Evolutionary conservation across 305 asterid genomes (phyloP).

Genomic region (Ilex paraguariensis): DNA sequence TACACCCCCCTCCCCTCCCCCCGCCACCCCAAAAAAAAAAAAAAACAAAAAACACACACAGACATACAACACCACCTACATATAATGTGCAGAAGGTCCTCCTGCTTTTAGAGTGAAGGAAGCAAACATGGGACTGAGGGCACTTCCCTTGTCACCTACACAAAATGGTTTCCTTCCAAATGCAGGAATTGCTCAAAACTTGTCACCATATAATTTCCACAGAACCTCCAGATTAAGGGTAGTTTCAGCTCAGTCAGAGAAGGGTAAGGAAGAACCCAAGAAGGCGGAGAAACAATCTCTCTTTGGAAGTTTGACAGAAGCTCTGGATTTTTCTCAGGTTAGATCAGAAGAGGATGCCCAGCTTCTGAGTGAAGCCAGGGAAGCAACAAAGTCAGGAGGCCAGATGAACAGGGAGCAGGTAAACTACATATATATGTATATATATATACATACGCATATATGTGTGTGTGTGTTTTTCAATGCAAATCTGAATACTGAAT

Average conservation of each 20-base stretch:
- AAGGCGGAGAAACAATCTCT: conserved; percentile 41
- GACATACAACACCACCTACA: background rate
- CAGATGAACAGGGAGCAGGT: conserved; percentile 81
- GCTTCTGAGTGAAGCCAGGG: conserved; percentile 67
- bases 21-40: too few species aligned
- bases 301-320: conserved; percentile 64
- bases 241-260: conserved; percentile 46
- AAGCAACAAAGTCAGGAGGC: conserved; percentile 64
- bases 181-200: conserved; percentile 9
- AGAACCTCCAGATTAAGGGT: conserved; percentile 21
- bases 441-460: too few species aligned
- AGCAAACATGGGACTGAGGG: conserved; percentile 43
- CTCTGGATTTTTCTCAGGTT: conserved; percentile 81
- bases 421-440: too few species aligned
- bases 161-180: conserved; percentile 37
- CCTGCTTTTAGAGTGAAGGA: background rate
- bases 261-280: conserved; percentile 20
- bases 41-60: background rate
- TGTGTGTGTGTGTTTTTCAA: too few species aligned
- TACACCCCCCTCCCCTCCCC: background rate
- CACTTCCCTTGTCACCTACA: conserved; percentile 46
- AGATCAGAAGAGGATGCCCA: conserved; percentile 72
- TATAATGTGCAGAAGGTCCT: background rate
- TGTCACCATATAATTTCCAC: background rate
- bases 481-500: too few species aligned